These are phyloP conservation scores for Tetramitus jugosus DNA, from an alignment of 208 protist species.

Conservation along the genomic window DNA sequence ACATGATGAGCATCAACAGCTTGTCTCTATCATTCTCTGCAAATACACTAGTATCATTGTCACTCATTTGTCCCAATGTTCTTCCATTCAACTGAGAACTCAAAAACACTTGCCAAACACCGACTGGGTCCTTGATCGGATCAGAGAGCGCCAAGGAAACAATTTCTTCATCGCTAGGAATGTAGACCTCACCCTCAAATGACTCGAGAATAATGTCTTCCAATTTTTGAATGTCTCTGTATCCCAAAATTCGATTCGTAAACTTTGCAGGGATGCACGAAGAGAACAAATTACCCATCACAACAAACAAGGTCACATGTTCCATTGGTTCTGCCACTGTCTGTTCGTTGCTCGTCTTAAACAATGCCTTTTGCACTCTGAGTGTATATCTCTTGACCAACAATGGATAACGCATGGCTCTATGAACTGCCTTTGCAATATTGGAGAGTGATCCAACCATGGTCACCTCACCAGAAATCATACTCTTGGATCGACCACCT, in stretches of 20 bases:
- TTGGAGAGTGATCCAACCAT: background rate
- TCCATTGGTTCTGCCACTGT: background rate
- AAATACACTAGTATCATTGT: background rate
- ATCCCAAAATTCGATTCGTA: background rate
- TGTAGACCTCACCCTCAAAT: conserved; percentile 1
- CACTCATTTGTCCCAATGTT: too few relatives aligned
- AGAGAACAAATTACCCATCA: background rate
- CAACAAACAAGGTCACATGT: background rate
- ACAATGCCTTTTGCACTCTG: background rate
- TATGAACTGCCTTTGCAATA: background rate
- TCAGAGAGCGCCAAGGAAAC: background rate
- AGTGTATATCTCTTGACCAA: conserved; percentile 5
- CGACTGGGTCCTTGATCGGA: background rate
- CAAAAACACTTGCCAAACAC: conserved; percentile 12
- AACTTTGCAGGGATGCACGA: background rate
- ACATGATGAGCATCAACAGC: background rate
- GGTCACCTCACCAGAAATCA: conserved; percentile 4
- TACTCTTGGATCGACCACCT: background rate
- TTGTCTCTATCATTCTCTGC: background rate
- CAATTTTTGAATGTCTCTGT: background rate
- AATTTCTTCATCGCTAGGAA: conserved; percentile 8
- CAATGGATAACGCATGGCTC: background rate
- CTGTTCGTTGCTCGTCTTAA: background rate
- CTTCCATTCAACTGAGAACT: background rate
- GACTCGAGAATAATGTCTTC: background rate